Evolutionary conservation across 768 basidiomycete species (phyloP).

Genomic region (Strobilomyces confusus): DNA sequence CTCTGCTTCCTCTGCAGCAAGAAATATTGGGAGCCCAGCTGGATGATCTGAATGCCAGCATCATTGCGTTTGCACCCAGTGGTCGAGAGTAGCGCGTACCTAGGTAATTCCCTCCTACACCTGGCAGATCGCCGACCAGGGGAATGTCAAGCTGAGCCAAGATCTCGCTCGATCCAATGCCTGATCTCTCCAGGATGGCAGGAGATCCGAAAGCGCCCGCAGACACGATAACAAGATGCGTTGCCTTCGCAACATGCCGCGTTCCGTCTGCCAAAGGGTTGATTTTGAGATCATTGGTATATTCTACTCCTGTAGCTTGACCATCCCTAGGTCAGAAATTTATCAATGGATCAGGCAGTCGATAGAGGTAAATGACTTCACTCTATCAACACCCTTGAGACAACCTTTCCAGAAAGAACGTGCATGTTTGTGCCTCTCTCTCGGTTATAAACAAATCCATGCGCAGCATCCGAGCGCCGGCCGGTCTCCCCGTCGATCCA

Average conservation of each 20-base stretch:
- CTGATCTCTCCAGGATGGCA: slow-evolving; percentile 56
- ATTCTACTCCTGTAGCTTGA: slow-evolving; percentile 48
- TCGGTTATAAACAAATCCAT: slow-evolving; percentile 50
- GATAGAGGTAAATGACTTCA: slow-evolving; percentile 19
- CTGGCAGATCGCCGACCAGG: slow-evolving; percentile 59
- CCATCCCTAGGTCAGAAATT: slow-evolving; percentile 17
- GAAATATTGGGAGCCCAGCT: slow-evolving; percentile 29
- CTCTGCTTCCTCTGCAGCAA: slow-evolving; percentile 41
- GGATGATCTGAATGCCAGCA: slow-evolving; percentile 27
- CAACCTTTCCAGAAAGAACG: slow-evolving; percentile 39
- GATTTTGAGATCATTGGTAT: slow-evolving; percentile 32
- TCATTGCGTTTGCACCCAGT: not conserved
- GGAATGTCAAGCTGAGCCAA: slow-evolving; percentile 46
- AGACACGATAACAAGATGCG: slow-evolving; percentile 46
- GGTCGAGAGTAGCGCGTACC: slow-evolving; percentile 29
- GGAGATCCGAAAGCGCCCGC: slow-evolving; percentile 55
- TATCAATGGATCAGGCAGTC: not conserved
- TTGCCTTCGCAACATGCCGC: slow-evolving; percentile 32
- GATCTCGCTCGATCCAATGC: slow-evolving; percentile 55
- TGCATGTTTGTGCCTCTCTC: slow-evolving; percentile 39
- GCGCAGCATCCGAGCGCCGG: slow-evolving; percentile 52
- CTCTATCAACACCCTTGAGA: slow-evolving; percentile 50
- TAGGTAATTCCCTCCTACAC: slow-evolving; percentile 68
- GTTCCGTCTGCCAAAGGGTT: slow-evolving; percentile 22
- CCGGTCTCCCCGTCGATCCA: slow-evolving; percentile 52